Evolutionary conservation across 139 green algal genomes (phyloP).

Genomic region (Bryopsis sp.): DNA sequence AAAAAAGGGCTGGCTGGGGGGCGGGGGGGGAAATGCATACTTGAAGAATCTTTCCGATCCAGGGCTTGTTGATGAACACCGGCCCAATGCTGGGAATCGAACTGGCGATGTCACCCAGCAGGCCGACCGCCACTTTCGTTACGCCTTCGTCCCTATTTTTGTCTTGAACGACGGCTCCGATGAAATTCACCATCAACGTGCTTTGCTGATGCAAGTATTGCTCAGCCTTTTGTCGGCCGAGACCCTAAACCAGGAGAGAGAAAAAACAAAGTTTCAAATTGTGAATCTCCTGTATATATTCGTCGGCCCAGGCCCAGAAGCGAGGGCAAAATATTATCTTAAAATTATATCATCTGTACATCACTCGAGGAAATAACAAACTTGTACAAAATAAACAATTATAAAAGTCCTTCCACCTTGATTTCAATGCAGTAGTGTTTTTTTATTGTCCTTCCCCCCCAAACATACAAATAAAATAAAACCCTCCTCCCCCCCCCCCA

Average conservation of each 20-base stretch:
- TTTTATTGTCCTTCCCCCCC: too few relatives aligned
- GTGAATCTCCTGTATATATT: too few relatives aligned
- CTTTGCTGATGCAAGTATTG: constrained; percentile 15
- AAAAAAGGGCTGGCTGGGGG: background rate
- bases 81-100: background rate
- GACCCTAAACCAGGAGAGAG: constrained; percentile 18
- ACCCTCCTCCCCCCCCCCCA: too few relatives aligned
- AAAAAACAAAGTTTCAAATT: constrained; percentile 6
- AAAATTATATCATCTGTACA: constrained; percentile 1
- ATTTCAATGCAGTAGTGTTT: too few relatives aligned
- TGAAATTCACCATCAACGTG: background rate
- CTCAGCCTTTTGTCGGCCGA: constrained; percentile 18
- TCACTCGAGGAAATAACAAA: background rate
- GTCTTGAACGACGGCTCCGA: background rate
- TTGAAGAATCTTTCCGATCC: background rate
- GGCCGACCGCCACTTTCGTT: constrained; percentile 34
- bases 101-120: constrained; percentile 45
- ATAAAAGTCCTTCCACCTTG: too few relatives aligned
- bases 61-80: background rate
- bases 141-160: constrained; percentile 28
- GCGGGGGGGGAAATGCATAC: background rate
- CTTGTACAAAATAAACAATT: constrained; percentile 5
- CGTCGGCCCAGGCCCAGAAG: too few relatives aligned
- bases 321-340: background rate
- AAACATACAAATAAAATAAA: too few relatives aligned